A percentile compares a stretch with the other conserved stretches of the same genome.
phyloP scores from a whole-genome alignment of 129 eudicot species.

The Pseudognaphalium luteoalbum region DNA sequence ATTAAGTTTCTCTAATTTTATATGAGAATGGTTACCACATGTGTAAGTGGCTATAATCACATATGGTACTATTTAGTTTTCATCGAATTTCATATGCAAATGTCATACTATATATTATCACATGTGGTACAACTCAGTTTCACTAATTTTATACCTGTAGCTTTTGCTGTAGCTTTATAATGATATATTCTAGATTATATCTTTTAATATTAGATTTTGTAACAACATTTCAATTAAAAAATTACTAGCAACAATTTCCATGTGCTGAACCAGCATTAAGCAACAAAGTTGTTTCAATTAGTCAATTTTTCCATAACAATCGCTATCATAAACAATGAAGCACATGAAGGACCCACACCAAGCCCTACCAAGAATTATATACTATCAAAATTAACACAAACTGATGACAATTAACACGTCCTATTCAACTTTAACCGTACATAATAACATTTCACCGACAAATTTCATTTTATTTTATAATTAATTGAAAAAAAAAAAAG shows the following conservation, averaged over 20 bases:
- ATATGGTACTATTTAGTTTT: too few relatives aligned
- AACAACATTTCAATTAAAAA: not conserved
- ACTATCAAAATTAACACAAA: not conserved
- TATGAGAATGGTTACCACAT: too few relatives aligned
- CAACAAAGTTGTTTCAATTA: not conserved
- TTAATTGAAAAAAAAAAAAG: not conserved
- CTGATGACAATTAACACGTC: not conserved
- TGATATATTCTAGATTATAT: too few relatives aligned
- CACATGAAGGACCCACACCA: conserved; percentile 15
- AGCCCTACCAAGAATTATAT: not conserved
- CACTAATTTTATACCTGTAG: too few relatives aligned
- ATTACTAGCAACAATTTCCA: not conserved
- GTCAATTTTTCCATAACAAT: not conserved
- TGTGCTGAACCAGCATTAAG: not conserved
- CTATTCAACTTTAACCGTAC: not conserved
- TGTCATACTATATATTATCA: too few relatives aligned
- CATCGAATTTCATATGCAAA: too few relatives aligned
- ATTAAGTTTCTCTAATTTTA: too few relatives aligned
- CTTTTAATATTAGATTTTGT: not conserved
- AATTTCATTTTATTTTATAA: not conserved
- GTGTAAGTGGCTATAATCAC: too few relatives aligned
- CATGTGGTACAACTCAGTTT: too few relatives aligned
- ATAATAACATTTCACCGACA: not conserved
- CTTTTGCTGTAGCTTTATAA: too few relatives aligned
- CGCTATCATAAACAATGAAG: conserved; percentile 1